phyloP scores from a whole-genome alignment of 768 basidiomycete genomes.

The Podaxis carcinomalis region DNA sequence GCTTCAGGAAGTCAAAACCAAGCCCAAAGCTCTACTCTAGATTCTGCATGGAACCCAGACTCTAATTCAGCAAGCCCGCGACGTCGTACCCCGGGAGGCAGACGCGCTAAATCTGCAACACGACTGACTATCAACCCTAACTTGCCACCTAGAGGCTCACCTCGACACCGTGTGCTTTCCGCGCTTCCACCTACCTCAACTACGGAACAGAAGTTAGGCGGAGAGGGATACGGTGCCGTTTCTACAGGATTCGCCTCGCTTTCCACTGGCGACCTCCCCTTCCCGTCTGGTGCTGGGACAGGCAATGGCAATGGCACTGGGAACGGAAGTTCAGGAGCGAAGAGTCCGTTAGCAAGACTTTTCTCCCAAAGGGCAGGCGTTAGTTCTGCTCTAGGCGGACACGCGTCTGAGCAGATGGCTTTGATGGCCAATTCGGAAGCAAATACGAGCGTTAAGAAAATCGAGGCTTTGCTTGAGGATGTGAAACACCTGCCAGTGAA shows the following conservation, averaged over 20 bases:
- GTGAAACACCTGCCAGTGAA: slow-evolving; percentile 61
- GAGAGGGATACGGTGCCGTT: neutral
- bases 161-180: neutral
- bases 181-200: neutral
- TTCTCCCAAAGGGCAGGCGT: slow-evolving; percentile 11
- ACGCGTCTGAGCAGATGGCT: neutral
- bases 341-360: slow-evolving; percentile 12
- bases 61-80: slow-evolving; percentile 10
- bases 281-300: neutral
- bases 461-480: slow-evolving; percentile 63
- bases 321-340: slow-evolving; percentile 11
- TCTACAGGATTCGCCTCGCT: neutral
- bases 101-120: neutral
- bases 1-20: neutral
- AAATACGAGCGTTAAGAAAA: slow-evolving; percentile 43
- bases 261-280: neutral
- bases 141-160: neutral
- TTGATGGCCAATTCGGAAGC: slow-evolving; percentile 10
- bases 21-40: neutral
- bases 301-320: neutral
- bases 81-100: slow-evolving; percentile 4
- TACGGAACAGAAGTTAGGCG: neutral
- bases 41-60: neutral
- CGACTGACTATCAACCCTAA: neutral
- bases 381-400: slow-evolving; percentile 19